A percentile compares a stretch with the other conserved stretches of the same genome.
Evolutionary conservation across 192 early-diverging fungal species (phyloP).

Genomic region (Coemansia sp.): DNA sequence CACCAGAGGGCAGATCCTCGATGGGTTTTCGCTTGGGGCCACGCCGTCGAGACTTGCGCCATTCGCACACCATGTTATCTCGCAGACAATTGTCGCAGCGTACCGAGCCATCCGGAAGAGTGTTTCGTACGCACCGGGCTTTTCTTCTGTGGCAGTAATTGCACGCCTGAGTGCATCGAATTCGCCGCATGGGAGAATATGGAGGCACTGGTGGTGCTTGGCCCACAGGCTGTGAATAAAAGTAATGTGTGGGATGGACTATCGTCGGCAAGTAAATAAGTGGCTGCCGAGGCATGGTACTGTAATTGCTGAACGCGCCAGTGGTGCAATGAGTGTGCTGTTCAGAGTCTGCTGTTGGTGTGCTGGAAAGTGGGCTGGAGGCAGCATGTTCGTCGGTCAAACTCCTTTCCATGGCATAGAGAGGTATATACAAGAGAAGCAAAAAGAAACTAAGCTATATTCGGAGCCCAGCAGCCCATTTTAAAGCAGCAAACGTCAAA

Average conservation of each 20-base stretch:
- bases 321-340: too few species aligned
- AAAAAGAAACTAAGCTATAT: too few species aligned
- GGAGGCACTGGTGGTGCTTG: not conserved
- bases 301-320: too few species aligned
- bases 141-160: slow-evolving; percentile 41
- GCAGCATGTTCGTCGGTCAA: not conserved
- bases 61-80: slow-evolving; percentile 22
- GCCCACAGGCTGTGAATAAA: not conserved
- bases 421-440: too few species aligned
- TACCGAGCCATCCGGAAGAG: slow-evolving; percentile 22
- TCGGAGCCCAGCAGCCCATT: too few species aligned
- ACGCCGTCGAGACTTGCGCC: slow-evolving; percentile 28
- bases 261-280: not conserved
- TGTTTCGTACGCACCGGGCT: slow-evolving; percentile 34
- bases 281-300: not conserved
- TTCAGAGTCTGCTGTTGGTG: not conserved
- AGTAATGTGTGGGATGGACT: not conserved
- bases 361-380: not conserved
- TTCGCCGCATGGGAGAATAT: slow-evolving; percentile 1
- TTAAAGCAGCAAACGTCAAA: too few species aligned
- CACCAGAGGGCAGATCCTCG: not conserved
- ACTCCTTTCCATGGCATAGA: too few species aligned
- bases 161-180: slow-evolving; percentile 34
- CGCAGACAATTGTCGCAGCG: slow-evolving; percentile 37
- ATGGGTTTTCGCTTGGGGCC: slow-evolving; percentile 20